phyloP scores from a whole-genome alignment of 2,329 filamentous ascomycete genomes.

The Sporothrix globosa region DNA sequence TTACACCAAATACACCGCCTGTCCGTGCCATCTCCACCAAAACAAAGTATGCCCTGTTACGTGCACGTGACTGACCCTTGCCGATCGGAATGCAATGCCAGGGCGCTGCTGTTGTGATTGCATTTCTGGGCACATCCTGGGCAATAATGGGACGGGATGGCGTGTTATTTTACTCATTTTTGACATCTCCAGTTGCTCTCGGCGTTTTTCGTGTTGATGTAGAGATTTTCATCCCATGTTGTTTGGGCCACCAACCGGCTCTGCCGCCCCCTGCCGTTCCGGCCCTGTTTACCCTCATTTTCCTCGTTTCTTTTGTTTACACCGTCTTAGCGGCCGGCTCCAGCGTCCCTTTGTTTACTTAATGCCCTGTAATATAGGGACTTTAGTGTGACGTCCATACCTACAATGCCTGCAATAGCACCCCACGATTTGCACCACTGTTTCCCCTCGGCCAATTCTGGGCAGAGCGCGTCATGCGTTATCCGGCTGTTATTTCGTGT shows the following conservation, averaged over 20 bases:
- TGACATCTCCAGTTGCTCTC: not conserved
- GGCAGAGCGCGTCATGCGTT: constrained; percentile 11
- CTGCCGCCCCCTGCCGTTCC: constrained; percentile 11
- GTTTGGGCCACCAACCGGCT: constrained; percentile 5
- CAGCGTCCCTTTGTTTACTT: constrained; percentile 23
- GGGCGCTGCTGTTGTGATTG: not conserved
- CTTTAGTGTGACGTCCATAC: not conserved
- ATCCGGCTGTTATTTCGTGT: constrained; percentile 13
- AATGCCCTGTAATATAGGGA: constrained; percentile 10
- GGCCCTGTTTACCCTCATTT: not conserved
- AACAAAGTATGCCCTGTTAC: constrained; percentile 10
- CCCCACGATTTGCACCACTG: constrained; percentile 13
- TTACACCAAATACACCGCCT: constrained; percentile 13
- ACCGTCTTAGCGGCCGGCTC: not conserved
- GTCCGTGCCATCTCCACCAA: constrained; percentile 19
- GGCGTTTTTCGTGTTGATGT: not conserved
- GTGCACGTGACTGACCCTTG: constrained; percentile 1
- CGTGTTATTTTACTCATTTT: not conserved
- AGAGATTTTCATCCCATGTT: constrained; percentile 12
- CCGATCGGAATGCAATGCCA: constrained; percentile 1
- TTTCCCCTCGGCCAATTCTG: not conserved
- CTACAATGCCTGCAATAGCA: not conserved
- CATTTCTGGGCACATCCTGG: constrained; percentile 24
- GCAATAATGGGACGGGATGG: not conserved
- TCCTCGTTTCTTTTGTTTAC: not conserved